Evolutionary conservation across 768 basidiomycete species (phyloP).

Genomic region (Lactarius hengduanensis): DNA sequence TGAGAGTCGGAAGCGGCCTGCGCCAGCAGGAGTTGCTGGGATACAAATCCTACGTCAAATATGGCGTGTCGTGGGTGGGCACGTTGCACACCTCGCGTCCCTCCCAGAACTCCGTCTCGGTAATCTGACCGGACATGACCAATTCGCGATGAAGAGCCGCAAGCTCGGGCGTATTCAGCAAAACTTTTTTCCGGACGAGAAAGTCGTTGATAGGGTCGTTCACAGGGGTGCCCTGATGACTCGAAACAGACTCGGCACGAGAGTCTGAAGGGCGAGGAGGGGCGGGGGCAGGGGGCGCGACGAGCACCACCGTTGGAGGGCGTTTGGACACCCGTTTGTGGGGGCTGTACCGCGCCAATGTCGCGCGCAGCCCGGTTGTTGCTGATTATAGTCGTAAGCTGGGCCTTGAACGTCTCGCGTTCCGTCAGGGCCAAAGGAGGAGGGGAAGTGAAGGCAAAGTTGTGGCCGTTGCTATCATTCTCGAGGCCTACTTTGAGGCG

Average conservation of each 20-base stretch:
- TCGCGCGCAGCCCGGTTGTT: slow-evolving; percentile 51
- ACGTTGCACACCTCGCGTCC: slow-evolving; percentile 72
- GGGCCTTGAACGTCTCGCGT: slow-evolving; percentile 79
- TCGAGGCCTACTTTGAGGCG: slow-evolving; percentile 71
- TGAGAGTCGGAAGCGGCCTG: slow-evolving; percentile 73
- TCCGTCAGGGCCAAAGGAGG: slow-evolving; percentile 62
- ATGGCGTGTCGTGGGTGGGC: slow-evolving; percentile 27
- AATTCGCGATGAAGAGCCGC: slow-evolving; percentile 82
- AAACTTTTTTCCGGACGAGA: slow-evolving; percentile 72
- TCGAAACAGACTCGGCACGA: slow-evolving; percentile 61
- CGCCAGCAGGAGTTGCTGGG: slow-evolving; percentile 70
- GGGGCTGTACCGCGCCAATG: slow-evolving; percentile 24
- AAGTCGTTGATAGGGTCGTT: slow-evolving; percentile 66
- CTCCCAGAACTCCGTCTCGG: slow-evolving; percentile 96
- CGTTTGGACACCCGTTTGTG: slow-evolving; percentile 27
- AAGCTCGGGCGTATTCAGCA: slow-evolving; percentile 75
- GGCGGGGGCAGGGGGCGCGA: slow-evolving; percentile 34
- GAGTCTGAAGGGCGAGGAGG: slow-evolving; percentile 52
- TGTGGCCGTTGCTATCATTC: slow-evolving; percentile 71
- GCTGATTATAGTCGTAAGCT: slow-evolving; percentile 73
- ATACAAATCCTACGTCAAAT: slow-evolving; percentile 31
- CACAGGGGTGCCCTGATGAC: slow-evolving; percentile 52
- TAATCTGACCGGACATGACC: slow-evolving; percentile 80
- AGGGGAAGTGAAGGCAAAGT: slow-evolving; percentile 77
- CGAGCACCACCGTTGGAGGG: slow-evolving; percentile 29